Evolutionary conservation across 768 basidiomycete genomes (phyloP).

Genomic region (Podaxis sp.): DNA sequence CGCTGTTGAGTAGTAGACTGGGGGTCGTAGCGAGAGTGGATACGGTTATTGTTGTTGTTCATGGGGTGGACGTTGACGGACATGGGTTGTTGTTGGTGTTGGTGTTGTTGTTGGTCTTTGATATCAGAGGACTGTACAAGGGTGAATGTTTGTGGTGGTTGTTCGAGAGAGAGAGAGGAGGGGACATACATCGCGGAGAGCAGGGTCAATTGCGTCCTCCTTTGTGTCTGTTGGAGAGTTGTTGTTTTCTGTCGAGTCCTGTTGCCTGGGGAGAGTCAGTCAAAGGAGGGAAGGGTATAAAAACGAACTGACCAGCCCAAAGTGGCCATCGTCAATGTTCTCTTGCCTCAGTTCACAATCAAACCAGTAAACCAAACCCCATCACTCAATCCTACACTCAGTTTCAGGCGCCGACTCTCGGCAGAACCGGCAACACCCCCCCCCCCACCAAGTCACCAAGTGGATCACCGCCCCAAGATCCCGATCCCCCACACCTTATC

Average conservation of each 20-base stretch:
- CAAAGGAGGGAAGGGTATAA: conserved; percentile 24
- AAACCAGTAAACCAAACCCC: conserved; percentile 13
- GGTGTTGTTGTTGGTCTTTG: too few species aligned
- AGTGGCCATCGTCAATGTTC: conserved; percentile 22
- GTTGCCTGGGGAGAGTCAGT: conserved; percentile 19
- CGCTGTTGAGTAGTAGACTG: conserved; percentile 20
- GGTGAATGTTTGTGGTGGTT: too few species aligned
- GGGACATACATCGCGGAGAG: conserved; percentile 25
- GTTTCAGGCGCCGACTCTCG: conserved; percentile 3
- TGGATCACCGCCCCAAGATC: conserved; percentile 16
- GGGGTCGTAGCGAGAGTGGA: conserved; percentile 8
- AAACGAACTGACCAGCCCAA: conserved; percentile 27
- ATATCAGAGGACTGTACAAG: neutral
- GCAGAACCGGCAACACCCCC: neutral
- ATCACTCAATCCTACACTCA: conserved; percentile 3
- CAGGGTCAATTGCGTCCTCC: conserved; percentile 24
- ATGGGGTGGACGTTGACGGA: conserved; percentile 11
- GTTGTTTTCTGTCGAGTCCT: conserved; percentile 13
- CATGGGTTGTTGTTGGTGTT: neutral
- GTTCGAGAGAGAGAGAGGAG: too few species aligned
- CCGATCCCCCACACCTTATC: conserved; percentile 26
- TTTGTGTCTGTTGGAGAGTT: conserved; percentile 14
- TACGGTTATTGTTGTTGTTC: neutral
- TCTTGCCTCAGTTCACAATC: conserved; percentile 11
- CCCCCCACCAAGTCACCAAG: too few species aligned